Evolutionary conservation across 441 rosid species (phyloP).

Genomic region (Populus hybrid): DNA sequence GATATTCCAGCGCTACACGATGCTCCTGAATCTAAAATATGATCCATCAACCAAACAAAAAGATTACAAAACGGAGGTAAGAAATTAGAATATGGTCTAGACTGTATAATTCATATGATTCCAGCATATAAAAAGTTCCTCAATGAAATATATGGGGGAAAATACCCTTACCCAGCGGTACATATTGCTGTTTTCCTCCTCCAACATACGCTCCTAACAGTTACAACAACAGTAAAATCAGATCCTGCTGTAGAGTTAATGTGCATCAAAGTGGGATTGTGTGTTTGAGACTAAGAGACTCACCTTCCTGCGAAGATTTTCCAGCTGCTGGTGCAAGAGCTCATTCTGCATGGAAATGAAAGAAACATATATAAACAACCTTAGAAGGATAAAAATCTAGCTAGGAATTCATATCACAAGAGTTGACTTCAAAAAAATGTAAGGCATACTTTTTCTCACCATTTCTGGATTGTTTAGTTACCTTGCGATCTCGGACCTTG

Average conservation of each 20-base stretch:
- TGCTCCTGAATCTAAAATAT: constrained; percentile 60
- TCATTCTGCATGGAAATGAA: constrained; percentile 48
- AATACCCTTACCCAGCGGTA: constrained; percentile 54
- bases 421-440: background rate
- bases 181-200: constrained; percentile 77
- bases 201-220: constrained; percentile 63
- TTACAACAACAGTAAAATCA: background rate
- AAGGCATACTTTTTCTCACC: background rate
- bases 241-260: background rate
- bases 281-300: background rate
- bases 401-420: background rate
- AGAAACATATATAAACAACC: background rate
- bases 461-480: constrained; percentile 12
- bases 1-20: constrained; percentile 50
- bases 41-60: background rate
- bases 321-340: constrained; percentile 81
- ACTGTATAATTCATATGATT: background rate
- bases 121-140: background rate
- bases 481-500: constrained; percentile 88
- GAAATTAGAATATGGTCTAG: background rate
- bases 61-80: background rate
- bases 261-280: background rate
- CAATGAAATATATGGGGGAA: background rate
- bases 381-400: background rate
- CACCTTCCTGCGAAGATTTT: constrained; percentile 87